These are phyloP conservation scores for Emergomyces orientalis DNA, from an alignment of 2,329 filamentous ascomycete genomes.

Conservation along the genomic window DNA sequence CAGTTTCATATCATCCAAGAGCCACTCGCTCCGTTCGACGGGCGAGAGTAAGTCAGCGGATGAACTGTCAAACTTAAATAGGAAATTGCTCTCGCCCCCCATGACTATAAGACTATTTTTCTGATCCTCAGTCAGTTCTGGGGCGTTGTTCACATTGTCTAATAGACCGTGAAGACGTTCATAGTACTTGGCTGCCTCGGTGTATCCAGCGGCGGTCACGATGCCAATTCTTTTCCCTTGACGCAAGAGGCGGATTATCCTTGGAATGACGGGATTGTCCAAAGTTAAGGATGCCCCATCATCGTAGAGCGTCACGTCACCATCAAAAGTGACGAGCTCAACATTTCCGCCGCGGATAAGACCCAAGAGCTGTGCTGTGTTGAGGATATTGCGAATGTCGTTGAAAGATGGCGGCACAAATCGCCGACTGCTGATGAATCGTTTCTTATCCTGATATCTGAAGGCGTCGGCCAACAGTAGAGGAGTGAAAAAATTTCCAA, in stretches of 20 bases:
- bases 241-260: constrained; percentile 60
- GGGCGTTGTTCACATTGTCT: constrained; percentile 60
- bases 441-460: constrained; percentile 73
- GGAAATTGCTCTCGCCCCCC: constrained; percentile 92
- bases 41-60: constrained; percentile 59
- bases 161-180: constrained; percentile 77
- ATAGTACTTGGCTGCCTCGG: constrained; percentile 77
- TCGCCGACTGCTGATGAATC: constrained; percentile 79
- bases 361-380: constrained; percentile 89
- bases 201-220: constrained; percentile 93
- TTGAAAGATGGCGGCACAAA: constrained; percentile 98
- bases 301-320: constrained; percentile 92
- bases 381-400: constrained; percentile 83
- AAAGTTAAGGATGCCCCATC: constrained; percentile 72
- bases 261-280: constrained; percentile 65
- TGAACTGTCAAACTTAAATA: constrained; percentile 65
- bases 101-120: constrained; percentile 80
- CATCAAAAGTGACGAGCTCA: constrained; percentile 89
- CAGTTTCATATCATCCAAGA: constrained; percentile 46
- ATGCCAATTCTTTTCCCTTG: constrained; percentile 82
- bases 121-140: constrained; percentile 52
- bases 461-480: constrained; percentile 83
- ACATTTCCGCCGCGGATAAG: constrained; percentile 65
- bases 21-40: constrained; percentile 50
- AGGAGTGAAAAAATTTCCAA: constrained; percentile 89